These are phyloP conservation scores for Chaetomium tenue DNA, from an alignment of 495 filamentous ascomycete species.

Conservation along the genomic window DNA sequence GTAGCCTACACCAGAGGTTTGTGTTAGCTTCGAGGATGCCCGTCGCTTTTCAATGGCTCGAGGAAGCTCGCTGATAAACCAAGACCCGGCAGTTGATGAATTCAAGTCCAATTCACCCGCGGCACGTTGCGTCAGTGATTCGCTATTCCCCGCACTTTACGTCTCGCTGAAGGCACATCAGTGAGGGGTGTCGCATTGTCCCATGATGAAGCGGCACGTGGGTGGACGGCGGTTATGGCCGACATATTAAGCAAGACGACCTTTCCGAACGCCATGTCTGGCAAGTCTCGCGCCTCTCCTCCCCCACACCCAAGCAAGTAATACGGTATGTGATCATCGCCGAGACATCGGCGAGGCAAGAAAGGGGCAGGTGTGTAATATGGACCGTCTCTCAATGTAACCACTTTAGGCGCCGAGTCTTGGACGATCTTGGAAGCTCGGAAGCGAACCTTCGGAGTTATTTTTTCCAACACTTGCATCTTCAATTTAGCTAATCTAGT, in stretches of 20 bases:
- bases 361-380: background rate
- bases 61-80: background rate
- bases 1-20: background rate
- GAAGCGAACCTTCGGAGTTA: background rate
- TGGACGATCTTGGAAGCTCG: background rate
- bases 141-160: constrained; percentile 15
- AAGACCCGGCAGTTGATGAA: background rate
- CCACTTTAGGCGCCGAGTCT: background rate
- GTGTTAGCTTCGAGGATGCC: background rate
- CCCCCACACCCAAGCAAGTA: background rate
- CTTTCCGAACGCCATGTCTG: background rate
- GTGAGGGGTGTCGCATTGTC: constrained; percentile 13
- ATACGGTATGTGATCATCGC: background rate
- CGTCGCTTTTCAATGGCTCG: background rate
- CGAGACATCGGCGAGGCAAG: background rate
- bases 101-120: background rate
- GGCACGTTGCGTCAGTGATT: constrained; percentile 11
- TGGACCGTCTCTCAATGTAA: background rate
- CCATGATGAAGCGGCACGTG: background rate
- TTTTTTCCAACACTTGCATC: background rate
- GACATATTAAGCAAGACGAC: background rate
- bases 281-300: no score
- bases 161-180: background rate
- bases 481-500: background rate
- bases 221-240: background rate